Percentiles rank a stretch among this genome's conserved stretches.
phyloP scores from a whole-genome alignment of 2,329 filamentous ascomycete genomes.

The Aspergillus caelatus region DNA sequence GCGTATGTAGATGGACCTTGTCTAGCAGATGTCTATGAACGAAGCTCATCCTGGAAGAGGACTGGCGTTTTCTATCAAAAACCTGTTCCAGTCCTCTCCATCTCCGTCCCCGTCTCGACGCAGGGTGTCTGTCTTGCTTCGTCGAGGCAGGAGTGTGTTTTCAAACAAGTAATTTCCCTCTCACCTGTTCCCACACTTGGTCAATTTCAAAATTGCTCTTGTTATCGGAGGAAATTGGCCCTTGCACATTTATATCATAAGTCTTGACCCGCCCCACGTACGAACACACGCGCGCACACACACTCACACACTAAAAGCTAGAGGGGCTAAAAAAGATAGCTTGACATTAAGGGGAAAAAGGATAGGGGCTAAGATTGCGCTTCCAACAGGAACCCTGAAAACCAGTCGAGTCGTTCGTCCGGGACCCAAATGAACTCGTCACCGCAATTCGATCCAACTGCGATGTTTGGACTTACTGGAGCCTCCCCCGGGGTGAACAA shows the following conservation, averaged over 20 bases:
- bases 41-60: slow-evolving; percentile 35
- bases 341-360: slow-evolving; percentile 7
- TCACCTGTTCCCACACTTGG: not conserved
- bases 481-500: slow-evolving; percentile 42
- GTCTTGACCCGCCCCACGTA: not conserved
- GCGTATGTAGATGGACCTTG: slow-evolving; percentile 31
- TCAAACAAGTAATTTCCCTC: slow-evolving; percentile 34
- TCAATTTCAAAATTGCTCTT: slow-evolving; percentile 2
- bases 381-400: slow-evolving; percentile 24
- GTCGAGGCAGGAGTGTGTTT: slow-evolving; percentile 39
- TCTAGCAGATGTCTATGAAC: slow-evolving; percentile 40
- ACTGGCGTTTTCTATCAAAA: slow-evolving; percentile 34
- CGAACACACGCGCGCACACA: not conserved
- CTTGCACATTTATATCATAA: not conserved
- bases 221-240: not conserved
- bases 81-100: slow-evolving; percentile 35
- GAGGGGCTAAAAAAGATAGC: slow-evolving; percentile 4
- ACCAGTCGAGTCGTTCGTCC: slow-evolving; percentile 18
- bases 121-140: slow-evolving; percentile 36
- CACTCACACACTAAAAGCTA: not conserved
- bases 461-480: slow-evolving; percentile 41
- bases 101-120: slow-evolving; percentile 32
- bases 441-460: slow-evolving; percentile 39
- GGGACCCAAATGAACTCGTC: slow-evolving; percentile 33
- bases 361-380: slow-evolving; percentile 15